These are phyloP conservation scores for Rhazya stricta DNA, from an alignment of 257 asterid genomes.

Conservation along the genomic window DNA sequence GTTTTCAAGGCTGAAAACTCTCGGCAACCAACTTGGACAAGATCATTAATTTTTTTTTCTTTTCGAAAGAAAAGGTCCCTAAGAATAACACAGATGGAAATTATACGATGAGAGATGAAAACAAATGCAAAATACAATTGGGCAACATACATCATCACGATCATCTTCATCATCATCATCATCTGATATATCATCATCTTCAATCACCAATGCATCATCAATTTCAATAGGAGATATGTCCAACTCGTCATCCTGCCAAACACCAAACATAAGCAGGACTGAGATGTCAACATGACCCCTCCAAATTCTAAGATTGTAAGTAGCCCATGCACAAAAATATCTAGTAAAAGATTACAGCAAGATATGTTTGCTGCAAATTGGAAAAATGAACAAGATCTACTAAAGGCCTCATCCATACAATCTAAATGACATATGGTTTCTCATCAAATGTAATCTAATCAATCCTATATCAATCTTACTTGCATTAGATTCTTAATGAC, in stretches of 20 bases:
- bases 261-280: conserved; percentile 4
- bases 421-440: neutral
- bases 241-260: conserved; percentile 82
- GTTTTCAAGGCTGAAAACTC: neutral
- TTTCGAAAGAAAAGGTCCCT: neutral
- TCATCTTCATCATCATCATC: conserved; percentile 80
- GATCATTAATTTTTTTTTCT: neutral
- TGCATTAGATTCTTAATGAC: neutral
- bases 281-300: neutral
- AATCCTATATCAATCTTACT: neutral
- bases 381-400: neutral
- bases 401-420: neutral
- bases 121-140: neutral
- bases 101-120: neutral
- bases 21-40: neutral
- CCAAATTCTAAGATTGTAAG: neutral
- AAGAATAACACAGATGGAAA: neutral
- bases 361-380: neutral
- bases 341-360: neutral
- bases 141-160: conserved; percentile 65
- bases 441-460: neutral
- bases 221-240: conserved; percentile 74
- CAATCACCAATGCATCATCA: conserved; percentile 90
- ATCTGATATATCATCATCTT: conserved; percentile 91
- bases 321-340: neutral